Evolutionary conservation across 1,139 yeast genomes (phyloP).

Genomic region (Geotrichum carabidarum): DNA sequence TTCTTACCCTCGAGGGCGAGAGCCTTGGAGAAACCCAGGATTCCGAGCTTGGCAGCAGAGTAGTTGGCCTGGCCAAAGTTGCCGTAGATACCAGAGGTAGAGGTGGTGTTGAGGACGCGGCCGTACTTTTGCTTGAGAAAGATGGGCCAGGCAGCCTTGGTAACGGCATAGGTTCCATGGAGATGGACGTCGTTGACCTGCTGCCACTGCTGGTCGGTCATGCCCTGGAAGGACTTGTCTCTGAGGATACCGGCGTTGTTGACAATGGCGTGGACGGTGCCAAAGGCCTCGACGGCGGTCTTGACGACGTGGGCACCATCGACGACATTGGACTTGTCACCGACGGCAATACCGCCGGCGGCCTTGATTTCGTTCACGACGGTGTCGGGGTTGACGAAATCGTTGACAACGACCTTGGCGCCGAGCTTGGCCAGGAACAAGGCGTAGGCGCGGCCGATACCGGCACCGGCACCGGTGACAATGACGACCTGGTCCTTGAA

Average conservation of each 20-base stretch:
- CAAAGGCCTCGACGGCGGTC: constrained; percentile 72
- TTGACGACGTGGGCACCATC: constrained; percentile 73
- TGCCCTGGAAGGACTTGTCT: constrained; percentile 81
- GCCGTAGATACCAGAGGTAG: constrained; percentile 96
- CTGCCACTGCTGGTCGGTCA: constrained; percentile 82
- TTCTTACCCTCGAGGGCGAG: constrained; percentile 87
- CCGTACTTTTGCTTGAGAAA: constrained; percentile 76
- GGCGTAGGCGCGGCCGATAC: constrained; percentile 91
- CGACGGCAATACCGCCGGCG: constrained; percentile 80
- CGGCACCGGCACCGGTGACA: constrained; percentile 94
- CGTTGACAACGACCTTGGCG: constrained; percentile 93
- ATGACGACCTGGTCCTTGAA: constrained; percentile 81
- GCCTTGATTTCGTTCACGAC: constrained; percentile 73
- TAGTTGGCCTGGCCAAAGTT: constrained; percentile 97
- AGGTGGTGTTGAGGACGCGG: constrained; percentile 78
- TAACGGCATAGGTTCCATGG: constrained; percentile 72
- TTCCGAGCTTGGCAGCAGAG: constrained; percentile 87
- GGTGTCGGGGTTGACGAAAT: constrained; percentile 62
- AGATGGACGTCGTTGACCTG: constrained; percentile 78
- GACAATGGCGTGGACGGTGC: constrained; percentile 77
- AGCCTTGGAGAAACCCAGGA: constrained; percentile 78
- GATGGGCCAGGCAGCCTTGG: constrained; percentile 91
- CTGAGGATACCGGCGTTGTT: constrained; percentile 95
- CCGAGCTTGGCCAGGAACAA: constrained; percentile 80
- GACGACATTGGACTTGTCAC: constrained; percentile 78